A percentile compares a stretch with the other conserved stretches of the same genome.
These are phyloP conservation scores for Cadophora malorum DNA, from an alignment of 2,329 filamentous ascomycete genomes.

Conservation along the genomic window DNA sequence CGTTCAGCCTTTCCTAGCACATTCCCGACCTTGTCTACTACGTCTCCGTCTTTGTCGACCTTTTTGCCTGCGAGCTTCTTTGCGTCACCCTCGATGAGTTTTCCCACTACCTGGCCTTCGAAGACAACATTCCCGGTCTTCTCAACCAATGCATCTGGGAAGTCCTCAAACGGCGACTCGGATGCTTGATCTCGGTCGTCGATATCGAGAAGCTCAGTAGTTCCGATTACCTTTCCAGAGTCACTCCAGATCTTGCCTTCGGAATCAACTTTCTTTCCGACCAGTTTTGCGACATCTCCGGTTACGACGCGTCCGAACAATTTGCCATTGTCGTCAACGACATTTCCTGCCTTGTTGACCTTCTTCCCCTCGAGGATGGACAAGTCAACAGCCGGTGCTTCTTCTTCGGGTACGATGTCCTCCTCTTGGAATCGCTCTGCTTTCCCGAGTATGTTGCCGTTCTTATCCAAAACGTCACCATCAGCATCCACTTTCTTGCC, in stretches of 20 bases:
- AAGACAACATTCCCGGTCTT: constrained; percentile 59
- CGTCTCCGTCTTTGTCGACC: constrained; percentile 73
- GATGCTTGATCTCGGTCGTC: constrained; percentile 56
- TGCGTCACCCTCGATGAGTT: constrained; percentile 67
- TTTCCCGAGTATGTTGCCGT: constrained; percentile 60
- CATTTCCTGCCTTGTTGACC: constrained; percentile 65
- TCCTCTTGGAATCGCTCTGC: constrained; percentile 46
- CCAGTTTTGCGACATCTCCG: constrained; percentile 67
- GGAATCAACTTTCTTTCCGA: constrained; percentile 68
- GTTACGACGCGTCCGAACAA: constrained; percentile 67
- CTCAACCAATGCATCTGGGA: constrained; percentile 60
- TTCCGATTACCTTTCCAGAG: constrained; percentile 70
- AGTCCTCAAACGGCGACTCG: constrained; percentile 63
- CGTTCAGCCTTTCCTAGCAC: constrained; percentile 71
- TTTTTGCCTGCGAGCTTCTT: constrained; percentile 68
- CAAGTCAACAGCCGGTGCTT: constrained; percentile 48
- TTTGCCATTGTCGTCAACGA: constrained; percentile 59
- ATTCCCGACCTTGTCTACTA: constrained; percentile 72
- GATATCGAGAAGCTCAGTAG: constrained; percentile 67
- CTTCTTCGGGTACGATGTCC: constrained; percentile 39
- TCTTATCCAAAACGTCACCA: constrained; percentile 81
- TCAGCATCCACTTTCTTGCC: constrained; percentile 79
- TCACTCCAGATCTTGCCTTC: constrained; percentile 76
- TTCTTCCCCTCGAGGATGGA: constrained; percentile 59
- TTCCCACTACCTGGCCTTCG: constrained; percentile 61